Base-by-base conservation (phyloP, 371 early-diverging fungal species). In the Capillidium rhysosporum region DNA sequence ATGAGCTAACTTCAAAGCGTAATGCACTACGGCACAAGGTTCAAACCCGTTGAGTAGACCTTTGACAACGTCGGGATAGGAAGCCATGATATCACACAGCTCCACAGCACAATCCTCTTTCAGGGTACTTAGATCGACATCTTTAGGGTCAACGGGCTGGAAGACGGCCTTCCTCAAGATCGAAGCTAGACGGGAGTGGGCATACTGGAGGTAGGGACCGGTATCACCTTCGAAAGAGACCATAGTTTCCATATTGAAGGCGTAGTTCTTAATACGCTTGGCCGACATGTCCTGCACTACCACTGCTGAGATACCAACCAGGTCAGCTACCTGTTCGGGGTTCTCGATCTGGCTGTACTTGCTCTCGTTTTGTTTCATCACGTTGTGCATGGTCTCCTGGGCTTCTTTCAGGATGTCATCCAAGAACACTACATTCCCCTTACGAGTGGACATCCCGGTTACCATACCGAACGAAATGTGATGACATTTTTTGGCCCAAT, bases 381-480 rank as follows among this genome's bases (percentile, higher is more conserved):
- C 85, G 9, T 78, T 83, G 66, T 89, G 85, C 88, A 98, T 96
- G 25, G 79, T 80, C 24, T 90, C 86, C 63, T 87, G 78, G 55
- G 93, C 82, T 52, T 83, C 78, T 51, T 88, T 77, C 38, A 99
- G 76, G 60, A 99, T 93, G 57, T 99, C 98, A 57, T 96, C 91
- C 59, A 99, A 73, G 77, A 98, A 98, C 18, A 98, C 92, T n/a
- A 88, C 98, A 12, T 82, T 92, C 52, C 99, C 99, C 68, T 85
- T 91, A 61, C 99, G 87, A 28, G 99, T 99, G 49, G 86, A 88
- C 98, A 99, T 98, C 66, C 91, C 89, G 59, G 82, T 77, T 40
- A 99, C 95, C 81, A 98, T 71, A 56, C 99, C 99, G 70, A 90
- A 98, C 70, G 83, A 85, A 61, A 98, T 77, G 70, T 99, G 99